Percentiles rank a stretch among this genome's conserved stretches.
These are phyloP conservation scores for Podila verticillata DNA, from an alignment of 192 early-diverging fungal species.

Conservation along the genomic window DNA sequence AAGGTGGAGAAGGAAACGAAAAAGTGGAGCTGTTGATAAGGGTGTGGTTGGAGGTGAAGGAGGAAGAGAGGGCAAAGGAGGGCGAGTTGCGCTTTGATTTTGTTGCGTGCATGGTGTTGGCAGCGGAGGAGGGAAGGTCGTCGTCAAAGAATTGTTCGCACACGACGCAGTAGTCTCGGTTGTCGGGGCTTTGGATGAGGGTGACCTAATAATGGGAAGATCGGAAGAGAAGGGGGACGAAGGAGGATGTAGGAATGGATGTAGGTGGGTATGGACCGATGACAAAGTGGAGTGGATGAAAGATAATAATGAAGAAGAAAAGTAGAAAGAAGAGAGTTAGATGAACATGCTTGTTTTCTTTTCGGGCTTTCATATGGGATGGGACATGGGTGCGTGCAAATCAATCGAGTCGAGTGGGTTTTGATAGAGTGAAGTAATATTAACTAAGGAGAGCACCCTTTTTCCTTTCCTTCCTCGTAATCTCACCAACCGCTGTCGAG, in stretches of 20 bases:
- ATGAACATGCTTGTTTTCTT: too few species aligned
- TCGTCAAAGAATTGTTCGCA: conserved; percentile 18
- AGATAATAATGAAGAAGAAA: too few species aligned
- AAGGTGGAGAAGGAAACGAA: neutral
- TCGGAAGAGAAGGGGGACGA: neutral
- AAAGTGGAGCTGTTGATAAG: conserved; percentile 1
- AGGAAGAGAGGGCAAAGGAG: neutral
- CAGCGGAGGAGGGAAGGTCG: neutral
- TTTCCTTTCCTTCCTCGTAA: too few species aligned
- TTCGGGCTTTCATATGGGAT: too few species aligned
- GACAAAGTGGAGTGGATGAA: too few species aligned
- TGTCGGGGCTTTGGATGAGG: conserved; percentile 42
- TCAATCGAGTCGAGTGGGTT: too few species aligned
- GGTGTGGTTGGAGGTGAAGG: conserved; percentile 2
- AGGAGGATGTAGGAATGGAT: conserved; percentile 1
- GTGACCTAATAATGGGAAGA: conserved; percentile 14
- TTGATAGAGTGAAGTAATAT: too few species aligned
- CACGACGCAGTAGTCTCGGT: conserved; percentile 29
- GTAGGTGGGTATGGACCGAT: neutral
- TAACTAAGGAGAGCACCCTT: too few species aligned
- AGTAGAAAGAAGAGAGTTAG: too few species aligned
- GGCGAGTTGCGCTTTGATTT: neutral
- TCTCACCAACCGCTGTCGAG: too few species aligned
- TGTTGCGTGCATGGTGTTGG: neutral
- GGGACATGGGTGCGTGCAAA: too few species aligned